Evolutionary conservation across 306 rosid genomes (phyloP).

Genomic region (Malus orientalis): DNA sequence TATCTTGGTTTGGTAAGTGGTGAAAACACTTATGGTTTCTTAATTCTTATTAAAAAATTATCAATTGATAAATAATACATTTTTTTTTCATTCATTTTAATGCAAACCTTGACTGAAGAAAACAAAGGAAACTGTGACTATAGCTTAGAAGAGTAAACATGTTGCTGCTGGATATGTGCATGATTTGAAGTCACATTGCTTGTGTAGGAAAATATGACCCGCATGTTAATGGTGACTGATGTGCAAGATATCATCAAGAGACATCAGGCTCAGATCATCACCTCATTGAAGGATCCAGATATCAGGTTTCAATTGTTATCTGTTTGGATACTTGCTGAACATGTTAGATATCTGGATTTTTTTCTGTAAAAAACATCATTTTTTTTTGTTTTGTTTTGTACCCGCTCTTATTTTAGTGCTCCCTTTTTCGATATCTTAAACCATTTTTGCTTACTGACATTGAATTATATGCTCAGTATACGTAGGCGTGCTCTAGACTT

Average conservation of each 20-base stretch:
- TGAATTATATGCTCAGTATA: conserved; percentile 49
- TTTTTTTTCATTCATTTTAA: background rate
- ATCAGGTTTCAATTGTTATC: conserved; percentile 59
- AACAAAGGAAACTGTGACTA: background rate
- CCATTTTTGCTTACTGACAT: conserved; percentile 18
- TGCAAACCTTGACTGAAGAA: background rate
- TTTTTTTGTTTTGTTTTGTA: background rate
- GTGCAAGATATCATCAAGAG: conserved; percentile 97
- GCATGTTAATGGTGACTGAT: conserved; percentile 98
- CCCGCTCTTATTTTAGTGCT: background rate
- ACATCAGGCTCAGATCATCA: conserved; percentile 98
- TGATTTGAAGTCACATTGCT: conserved; percentile 21
- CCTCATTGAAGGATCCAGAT: conserved; percentile 97
- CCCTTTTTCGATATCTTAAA: background rate
- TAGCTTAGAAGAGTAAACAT: conserved; percentile 15
- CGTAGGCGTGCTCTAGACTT: conserved; percentile 99
- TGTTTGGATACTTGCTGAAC: conserved; percentile 15
- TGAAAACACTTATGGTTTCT: conserved; percentile 1
- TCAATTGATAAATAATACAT: background rate
- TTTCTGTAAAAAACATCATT: background rate
- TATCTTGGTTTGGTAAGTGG: conserved; percentile 92
- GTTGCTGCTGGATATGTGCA: conserved; percentile 7
- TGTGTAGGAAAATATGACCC: conserved; percentile 93
- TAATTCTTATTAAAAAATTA: background rate
- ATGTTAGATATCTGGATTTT: background rate